Base-by-base conservation (phyloP, 257 asterid genomes). In the Capsicum baccatum region DNA sequence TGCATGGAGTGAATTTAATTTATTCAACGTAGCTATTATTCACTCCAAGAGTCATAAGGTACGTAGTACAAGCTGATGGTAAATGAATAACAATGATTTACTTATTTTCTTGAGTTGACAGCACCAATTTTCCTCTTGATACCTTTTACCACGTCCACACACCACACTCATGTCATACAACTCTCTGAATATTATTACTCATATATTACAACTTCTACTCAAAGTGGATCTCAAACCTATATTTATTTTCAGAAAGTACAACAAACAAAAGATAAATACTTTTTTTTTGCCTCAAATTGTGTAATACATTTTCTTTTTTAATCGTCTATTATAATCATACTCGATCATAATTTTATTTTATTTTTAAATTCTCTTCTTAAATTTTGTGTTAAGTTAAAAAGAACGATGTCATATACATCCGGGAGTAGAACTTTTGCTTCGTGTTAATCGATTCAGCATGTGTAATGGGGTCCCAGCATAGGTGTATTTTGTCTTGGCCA, bases 401-500 rank as follows among this genome's bases (percentile, higher is more conserved):
- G 8, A 44, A 48, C 8, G 10, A 7, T 55, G 16, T 5, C 16
- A 12, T 4, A 0, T 55, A 10, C 2, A 14, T 44, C 8, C 8
- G 8, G 7, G 48, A 44, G 48, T 44, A 44, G 8, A 44, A 44
- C 11, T 17, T 37, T 68, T 68, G 47, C 19, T 39, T 68, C 78
- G 7, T 37, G 26, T 14, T 14, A 68, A 68, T 68, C 56, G 11
- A 52, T 52, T 26, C 48, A 76, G 39, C 81, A 8, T 76, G 26
- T 76, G 63, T 54, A 55, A 76, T 76, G 81, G 64, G 81, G 81
- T 54, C 81, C 21, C 9, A 1, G 63, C 62, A 6, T 76, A 54
- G 63, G 48, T 52, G 81, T 76, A 26, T 52, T 76, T 76, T 76
- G 81, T 78, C 82, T 26, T 78, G n/a, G 82, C 82, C 50, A 54